phyloP scores from a whole-genome alignment of 2,329 filamentous ascomycete genomes.

The Nemania sp. region DNA sequence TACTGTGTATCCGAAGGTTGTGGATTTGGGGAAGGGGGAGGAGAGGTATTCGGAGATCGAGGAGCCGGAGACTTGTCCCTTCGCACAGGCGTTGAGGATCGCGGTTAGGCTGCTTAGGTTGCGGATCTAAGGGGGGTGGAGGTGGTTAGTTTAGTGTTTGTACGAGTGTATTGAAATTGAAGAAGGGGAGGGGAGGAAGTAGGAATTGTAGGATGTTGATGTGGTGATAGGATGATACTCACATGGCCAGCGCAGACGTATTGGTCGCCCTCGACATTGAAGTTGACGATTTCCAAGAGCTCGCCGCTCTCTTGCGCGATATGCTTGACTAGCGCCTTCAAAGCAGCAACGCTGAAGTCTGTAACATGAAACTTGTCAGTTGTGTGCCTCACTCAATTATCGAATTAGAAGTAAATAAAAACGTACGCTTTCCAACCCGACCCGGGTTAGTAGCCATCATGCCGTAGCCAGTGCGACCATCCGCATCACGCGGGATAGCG shows the following conservation, averaged over 20 bases:
- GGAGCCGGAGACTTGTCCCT: neutral
- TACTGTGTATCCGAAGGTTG: neutral
- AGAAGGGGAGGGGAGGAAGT: too few species aligned
- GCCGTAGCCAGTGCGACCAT: slow-evolving; percentile 18
- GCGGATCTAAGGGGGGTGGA: slow-evolving; percentile 1
- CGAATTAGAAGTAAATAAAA: neutral
- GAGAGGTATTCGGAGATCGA: neutral
- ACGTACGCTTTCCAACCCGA: slow-evolving; percentile 19
- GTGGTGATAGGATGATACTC: too few species aligned
- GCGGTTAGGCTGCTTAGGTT: slow-evolving; percentile 20
- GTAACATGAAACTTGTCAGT: slow-evolving; percentile 2
- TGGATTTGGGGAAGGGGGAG: neutral
- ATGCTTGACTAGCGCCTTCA: slow-evolving; percentile 8
- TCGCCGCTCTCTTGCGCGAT: slow-evolving; percentile 18
- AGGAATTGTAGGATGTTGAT: too few species aligned
- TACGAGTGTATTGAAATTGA: neutral
- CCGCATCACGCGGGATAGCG: slow-evolving; percentile 18
- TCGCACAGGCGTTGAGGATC: neutral
- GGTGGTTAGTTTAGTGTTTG: neutral
- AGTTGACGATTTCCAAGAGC: slow-evolving; percentile 23
- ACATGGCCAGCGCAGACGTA: slow-evolving; percentile 26
- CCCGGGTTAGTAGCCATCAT: slow-evolving; percentile 25
- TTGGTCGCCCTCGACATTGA: slow-evolving; percentile 25
- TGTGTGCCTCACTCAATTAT: neutral
- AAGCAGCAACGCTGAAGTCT: slow-evolving; percentile 18